Evolutionary conservation across 768 basidiomycete genomes (phyloP), one percentile per base, ranked within the genome.

Genomic region (Leccinum obscurum): DNA sequence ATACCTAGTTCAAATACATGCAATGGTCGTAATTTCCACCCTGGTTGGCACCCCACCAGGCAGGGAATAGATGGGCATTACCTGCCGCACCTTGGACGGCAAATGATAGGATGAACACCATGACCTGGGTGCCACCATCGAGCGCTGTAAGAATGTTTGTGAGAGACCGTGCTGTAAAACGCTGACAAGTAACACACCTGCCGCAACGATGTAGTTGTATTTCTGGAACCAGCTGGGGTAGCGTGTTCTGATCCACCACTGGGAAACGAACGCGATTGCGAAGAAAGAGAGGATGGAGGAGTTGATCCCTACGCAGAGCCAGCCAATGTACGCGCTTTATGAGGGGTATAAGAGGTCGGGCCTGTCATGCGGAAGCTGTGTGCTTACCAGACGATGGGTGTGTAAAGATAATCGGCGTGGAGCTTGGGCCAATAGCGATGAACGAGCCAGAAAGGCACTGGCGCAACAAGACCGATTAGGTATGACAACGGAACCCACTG

Each of bases 1-100:
- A 9, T 20, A 13, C 41, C 51, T 68, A 70, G 20, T 10, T 17
- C 20, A 70, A 57, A 60, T 54, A 52, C 50, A 62, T 17, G 55
- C 71, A 74, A 4, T 15, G 72, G 49, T 72, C 71, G 28, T 72
- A 76, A 66, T 78, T 75, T 65, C 81, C 82, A 39, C 66, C 68
- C 58, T 84, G 82, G 66, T 85, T 83, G 9, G 83, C 83, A 17
- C 82, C 82, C 84, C 82, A 84, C 84, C 84, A 84, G 56, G 76
- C 58, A 17, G 83, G 81, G 72, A 84, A 85, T 24, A 81, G 62
- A 62, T 83, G 80, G 1, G 81, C 66, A 2, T 70, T 66, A 9
- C 84, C 83, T 3, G 79, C 75, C 7, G 79, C 83, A 14, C 85
- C 85, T 59, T 80, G 78, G 0, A 85, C 81, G 0, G 82, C 75